These are phyloP conservation scores for Phoma sp. DNA, from an alignment of 2,329 filamentous ascomycete genomes.

Conservation along the genomic window DNA sequence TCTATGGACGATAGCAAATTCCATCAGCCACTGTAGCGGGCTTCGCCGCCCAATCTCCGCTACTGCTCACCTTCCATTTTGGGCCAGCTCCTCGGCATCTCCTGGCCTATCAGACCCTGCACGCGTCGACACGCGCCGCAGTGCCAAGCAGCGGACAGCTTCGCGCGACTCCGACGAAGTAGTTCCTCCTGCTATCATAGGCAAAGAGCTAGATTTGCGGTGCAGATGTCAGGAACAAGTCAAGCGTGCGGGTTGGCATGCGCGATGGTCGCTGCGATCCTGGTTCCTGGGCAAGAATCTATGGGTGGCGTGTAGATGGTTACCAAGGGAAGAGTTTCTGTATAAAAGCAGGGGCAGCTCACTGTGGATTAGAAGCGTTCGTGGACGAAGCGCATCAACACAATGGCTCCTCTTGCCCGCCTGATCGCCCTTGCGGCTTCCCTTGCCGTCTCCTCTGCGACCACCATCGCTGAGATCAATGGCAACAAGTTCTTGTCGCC, in stretches of 20 bases:
- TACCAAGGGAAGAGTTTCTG: background rate
- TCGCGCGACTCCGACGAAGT: conserved; percentile 13
- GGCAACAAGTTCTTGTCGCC: conserved; percentile 69
- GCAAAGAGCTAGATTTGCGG: conserved; percentile 11
- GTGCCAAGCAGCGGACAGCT: conserved; percentile 14
- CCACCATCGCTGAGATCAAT: conserved; percentile 67
- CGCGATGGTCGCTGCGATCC: conserved; percentile 4
- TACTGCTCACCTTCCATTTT: conserved; percentile 13
- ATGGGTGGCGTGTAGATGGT: background rate
- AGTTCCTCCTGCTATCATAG: conserved; percentile 15
- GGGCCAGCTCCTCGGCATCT: conserved; percentile 10
- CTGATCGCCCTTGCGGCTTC: conserved; percentile 27
- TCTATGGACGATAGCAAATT: conserved; percentile 11
- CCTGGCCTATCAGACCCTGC: conserved; percentile 15
- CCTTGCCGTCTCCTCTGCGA: conserved; percentile 23
- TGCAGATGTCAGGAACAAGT: conserved; percentile 17
- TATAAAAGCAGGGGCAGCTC: conserved; percentile 13
- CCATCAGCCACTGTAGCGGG: conserved; percentile 13
- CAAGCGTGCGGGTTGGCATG: conserved; percentile 11
- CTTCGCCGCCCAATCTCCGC: conserved; percentile 16
- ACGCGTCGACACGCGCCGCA: conserved; percentile 11
- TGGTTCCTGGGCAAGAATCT: conserved; percentile 7
- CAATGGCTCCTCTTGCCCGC: conserved; percentile 24
- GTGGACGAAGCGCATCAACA: conserved; percentile 12
- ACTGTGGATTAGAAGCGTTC: conserved; percentile 2